A percentile compares a stretch with the other conserved stretches of the same genome.
phyloP scores from a whole-genome alignment of 176 grass and related monocot species.

The Eremochloa ophiuroides region DNA sequence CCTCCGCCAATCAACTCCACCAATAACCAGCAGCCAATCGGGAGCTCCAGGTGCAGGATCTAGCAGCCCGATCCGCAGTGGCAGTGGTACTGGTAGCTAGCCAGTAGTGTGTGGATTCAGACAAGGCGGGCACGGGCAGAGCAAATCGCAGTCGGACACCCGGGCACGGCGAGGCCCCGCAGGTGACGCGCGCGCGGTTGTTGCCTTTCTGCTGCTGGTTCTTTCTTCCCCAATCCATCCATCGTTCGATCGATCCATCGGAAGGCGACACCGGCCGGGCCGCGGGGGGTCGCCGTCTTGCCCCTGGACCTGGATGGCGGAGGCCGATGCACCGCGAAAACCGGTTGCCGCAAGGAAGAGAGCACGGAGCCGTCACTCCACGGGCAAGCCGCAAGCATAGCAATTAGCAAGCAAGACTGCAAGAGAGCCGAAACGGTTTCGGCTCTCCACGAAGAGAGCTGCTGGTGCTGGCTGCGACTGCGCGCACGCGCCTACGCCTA shows the following conservation, averaged over 20 bases:
- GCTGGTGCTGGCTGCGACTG: too few species aligned
- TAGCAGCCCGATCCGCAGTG: background rate
- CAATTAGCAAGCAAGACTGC: background rate
- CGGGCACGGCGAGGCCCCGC: conserved; percentile 20
- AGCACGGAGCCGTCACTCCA: conserved; percentile 52
- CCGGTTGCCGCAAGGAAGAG: conserved; percentile 50
- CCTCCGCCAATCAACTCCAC: background rate
- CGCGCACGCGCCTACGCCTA: background rate
- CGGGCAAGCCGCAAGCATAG: too few species aligned
- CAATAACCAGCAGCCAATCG: background rate
- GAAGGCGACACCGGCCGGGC: background rate
- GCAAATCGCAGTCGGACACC: conserved; percentile 22
- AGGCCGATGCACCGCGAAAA: background rate
- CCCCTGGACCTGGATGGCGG: background rate
- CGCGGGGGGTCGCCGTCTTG: too few species aligned
- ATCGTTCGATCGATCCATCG: background rate
- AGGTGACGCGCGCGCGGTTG: conserved; percentile 27
- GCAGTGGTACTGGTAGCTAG: background rate
- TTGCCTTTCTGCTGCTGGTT: background rate
- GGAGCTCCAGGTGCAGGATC: background rate
- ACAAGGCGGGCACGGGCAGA: background rate
- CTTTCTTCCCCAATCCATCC: too few species aligned
- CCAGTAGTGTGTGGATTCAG: background rate
- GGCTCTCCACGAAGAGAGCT: too few species aligned
- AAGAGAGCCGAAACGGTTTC: background rate